Evolutionary conservation across 192 early-diverging fungal species (phyloP), one percentile per base, ranked within the genome.

Genomic region (Gryganskiella cystojenkinii): DNA sequence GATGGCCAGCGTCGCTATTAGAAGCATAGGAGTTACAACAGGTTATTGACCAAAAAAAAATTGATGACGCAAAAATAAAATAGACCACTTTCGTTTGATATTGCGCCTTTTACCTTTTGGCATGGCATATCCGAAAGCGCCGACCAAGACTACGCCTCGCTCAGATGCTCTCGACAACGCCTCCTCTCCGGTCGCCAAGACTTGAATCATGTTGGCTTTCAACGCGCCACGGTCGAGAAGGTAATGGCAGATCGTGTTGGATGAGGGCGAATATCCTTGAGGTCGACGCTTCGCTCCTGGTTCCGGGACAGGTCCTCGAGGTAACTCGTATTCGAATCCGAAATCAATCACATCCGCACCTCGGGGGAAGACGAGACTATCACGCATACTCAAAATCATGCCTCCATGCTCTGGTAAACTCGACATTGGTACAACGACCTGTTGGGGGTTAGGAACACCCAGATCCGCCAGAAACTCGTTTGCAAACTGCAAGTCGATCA

Each of bases 391-490:
- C 61, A 94, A 68, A 30, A 93, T 83, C 80, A 90, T 89, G 10
- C 92, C 91, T 50, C 92, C 92, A 49, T 94, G 88, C 79, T 94
- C 92, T 1, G 91, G 84, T 45, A 94, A 70, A 33, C 88, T 90
- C 27, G 83, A 84, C 64, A 94, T 82, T 11, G 92, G 86, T 6
- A 86, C 89, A 14, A 94, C 72, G 0, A 92, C 88, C 13, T 75
- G 64, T 43, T 81, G 46, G 15, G 87, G 87, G 44, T 70, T 44
- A 42, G 70, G 68, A 8, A 73, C 66, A 20, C 85, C 84, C 24
- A 89, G 42, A 22, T 84, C 84, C 4, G 56, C 53, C 24, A 89
- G 58, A 34, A 88, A 70, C 17, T 85, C 81, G 47, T 83, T 80
- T 51, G 90, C 86, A 51, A 86, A 80, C n/a, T 81, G 70, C 3